Evolutionary conservation across 2,329 filamentous ascomycete genomes (phyloP), one percentile per base, ranked within the genome.

Genomic region (Penicillium thymicola): DNA sequence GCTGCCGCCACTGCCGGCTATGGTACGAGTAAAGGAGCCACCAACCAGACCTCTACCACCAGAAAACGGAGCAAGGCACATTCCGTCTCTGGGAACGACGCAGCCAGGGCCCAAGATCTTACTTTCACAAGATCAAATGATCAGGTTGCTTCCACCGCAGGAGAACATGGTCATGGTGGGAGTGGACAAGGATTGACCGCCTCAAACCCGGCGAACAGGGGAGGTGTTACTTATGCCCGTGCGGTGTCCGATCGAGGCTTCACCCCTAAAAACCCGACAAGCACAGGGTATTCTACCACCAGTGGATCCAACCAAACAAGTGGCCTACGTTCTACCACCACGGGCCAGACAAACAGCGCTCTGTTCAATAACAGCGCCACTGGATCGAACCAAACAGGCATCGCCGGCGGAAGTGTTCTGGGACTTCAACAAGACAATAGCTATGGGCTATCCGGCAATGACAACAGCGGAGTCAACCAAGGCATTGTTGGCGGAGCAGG

Each of bases 401-500:
- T 30, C 18, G 37, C 28, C 2, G 32, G 37, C 2, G 37, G 37
- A 50, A 45, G 37, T 13, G 23, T 30, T 16, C 30, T 32, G 14
- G 44, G 37, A 28, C 37, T 43, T n/a, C 45, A 37, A 6, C 28
- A 54, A 28, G 45, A 41, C 2, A 25, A 13, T 8, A 27, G 11
- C 11, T 25, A 18, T 25, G 36, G 37, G 1, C 23, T 54, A 5
- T 55, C 55, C 13, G 42, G 34, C 2, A 47, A 54, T 6, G 53
- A 50, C 2, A 50, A 30, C 5, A 25, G 25, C 16, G 52, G 49
- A 6, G 42, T 38, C 4, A 46, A 52, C 2, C 43, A 49, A 38
- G 16, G 23, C n/a, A n/a, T 38, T 18, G 27, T 32, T 38, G 46
- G 57, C 5, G 52, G 52, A 44, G 52, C 47, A 45, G 59, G 50